These are phyloP conservation scores for Talaromyces islandicus DNA, from an alignment of 2,329 filamentous ascomycete species.

Conservation along the genomic window DNA sequence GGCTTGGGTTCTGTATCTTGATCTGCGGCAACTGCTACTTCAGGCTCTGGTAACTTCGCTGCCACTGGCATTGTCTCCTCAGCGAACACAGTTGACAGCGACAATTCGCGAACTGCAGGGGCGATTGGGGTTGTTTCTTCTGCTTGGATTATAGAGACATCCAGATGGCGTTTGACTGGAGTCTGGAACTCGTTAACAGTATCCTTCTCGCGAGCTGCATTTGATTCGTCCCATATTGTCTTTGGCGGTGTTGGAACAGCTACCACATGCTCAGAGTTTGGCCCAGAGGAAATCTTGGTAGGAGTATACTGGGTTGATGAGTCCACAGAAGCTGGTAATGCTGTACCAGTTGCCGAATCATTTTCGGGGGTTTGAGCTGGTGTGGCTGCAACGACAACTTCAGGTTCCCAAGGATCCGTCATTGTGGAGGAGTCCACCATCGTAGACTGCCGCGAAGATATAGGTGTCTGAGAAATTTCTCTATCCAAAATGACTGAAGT, in stretches of 20 bases:
- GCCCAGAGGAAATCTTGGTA: conserved; percentile 18
- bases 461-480: conserved; percentile 24
- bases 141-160: conserved; percentile 25
- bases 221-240: conserved; percentile 34
- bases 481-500: conserved; percentile 22
- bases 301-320: conserved; percentile 41
- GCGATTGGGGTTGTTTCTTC: conserved; percentile 31
- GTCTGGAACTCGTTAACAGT: conserved; percentile 14
- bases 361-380: neutral
- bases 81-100: conserved; percentile 3
- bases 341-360: conserved; percentile 8
- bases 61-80: conserved; percentile 12
- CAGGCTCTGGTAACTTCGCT: conserved; percentile 10
- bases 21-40: conserved; percentile 10
- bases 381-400: neutral
- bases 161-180: conserved; percentile 19
- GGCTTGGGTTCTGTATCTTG: conserved; percentile 11
- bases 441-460: conserved; percentile 21
- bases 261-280: conserved; percentile 21
- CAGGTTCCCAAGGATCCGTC: conserved; percentile 53
- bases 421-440: conserved; percentile 59
- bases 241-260: conserved; percentile 35
- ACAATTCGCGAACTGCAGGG: conserved; percentile 41
- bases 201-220: conserved; percentile 5
- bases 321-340: conserved; percentile 25